Conservation (phyloP, 495 filamentous ascomycete genomes). For the Parathielavia appendiculata region DNA sequence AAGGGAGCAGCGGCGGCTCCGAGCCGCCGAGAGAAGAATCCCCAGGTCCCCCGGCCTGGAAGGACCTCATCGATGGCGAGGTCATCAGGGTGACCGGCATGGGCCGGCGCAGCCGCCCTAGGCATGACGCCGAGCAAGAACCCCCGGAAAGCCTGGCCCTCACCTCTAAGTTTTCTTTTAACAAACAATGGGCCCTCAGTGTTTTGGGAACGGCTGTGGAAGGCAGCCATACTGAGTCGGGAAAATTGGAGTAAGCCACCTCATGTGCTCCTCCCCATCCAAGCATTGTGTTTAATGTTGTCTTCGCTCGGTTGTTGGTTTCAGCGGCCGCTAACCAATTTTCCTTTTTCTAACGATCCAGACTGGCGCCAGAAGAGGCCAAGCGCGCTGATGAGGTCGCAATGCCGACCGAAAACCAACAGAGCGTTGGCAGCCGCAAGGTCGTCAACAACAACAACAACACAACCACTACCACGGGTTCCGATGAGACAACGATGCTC, state of each 20-base stretch:
- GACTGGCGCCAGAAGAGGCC: background rate
- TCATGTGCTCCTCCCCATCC: background rate
- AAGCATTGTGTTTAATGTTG: no score
- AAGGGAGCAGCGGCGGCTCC: no score
- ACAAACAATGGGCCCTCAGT: background rate
- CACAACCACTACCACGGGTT: background rate
- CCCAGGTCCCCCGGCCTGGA: background rate
- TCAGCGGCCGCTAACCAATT: background rate
- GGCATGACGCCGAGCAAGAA: background rate
- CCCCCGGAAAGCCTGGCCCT: background rate
- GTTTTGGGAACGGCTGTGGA: background rate
- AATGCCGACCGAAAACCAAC: background rate
- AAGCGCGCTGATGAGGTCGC: background rate
- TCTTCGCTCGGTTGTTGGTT: background rate
- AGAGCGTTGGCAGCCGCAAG: background rate
- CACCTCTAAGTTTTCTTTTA: background rate
- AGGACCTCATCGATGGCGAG: no score
- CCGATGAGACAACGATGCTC: background rate
- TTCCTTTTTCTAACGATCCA: background rate
- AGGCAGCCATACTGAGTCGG: background rate
- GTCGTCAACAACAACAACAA: background rate
- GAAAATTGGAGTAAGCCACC: background rate
- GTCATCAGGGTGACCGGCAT: background rate
- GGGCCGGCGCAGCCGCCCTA: background rate
- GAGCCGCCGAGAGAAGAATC: background rate